phyloP scores from a whole-genome alignment of 495 filamentous ascomycete species.

The Saxophila tyrrhenica region DNA sequence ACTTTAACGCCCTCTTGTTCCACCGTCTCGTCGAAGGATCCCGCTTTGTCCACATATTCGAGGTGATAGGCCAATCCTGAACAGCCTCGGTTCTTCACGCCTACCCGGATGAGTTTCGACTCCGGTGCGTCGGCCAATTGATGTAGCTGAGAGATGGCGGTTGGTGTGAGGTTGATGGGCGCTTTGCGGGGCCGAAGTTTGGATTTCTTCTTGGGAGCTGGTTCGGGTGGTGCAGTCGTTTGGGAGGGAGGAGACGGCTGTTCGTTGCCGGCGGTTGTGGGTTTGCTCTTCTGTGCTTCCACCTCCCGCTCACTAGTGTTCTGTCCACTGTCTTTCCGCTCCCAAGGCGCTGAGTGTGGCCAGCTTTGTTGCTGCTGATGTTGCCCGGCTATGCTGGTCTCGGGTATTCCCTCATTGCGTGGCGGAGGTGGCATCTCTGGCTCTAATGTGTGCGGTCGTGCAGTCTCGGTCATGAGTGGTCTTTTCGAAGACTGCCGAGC shows the following conservation, averaged over 20 bases:
- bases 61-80: constrained; percentile 91
- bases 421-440: constrained; percentile 49
- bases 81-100: constrained; percentile 91
- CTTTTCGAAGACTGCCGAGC: constrained; percentile 45
- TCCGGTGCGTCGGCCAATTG: constrained; percentile 66
- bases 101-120: constrained; percentile 84
- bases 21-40: constrained; percentile 78
- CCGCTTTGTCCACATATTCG: constrained; percentile 87
- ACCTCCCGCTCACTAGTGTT: constrained; percentile 42
- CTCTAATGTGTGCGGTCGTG: constrained; percentile 61
- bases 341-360: constrained; percentile 43
- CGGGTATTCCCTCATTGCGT: constrained; percentile 51
- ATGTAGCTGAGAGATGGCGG: constrained; percentile 65
- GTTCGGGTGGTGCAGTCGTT: background rate
- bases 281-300: constrained; percentile 53
- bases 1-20: constrained; percentile 96
- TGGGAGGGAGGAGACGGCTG: constrained; percentile 17
- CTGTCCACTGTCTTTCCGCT: constrained; percentile 23
- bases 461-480: constrained; percentile 59
- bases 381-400: constrained; percentile 55
- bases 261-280: constrained; percentile 26
- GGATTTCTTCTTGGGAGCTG: constrained; percentile 6
- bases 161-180: constrained; percentile 71
- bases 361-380: constrained; percentile 23
- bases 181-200: constrained; percentile 80